These are phyloP conservation scores for Nyctanthes arbortristis DNA, from an alignment of 257 asterid genomes.

Conservation along the genomic window DNA sequence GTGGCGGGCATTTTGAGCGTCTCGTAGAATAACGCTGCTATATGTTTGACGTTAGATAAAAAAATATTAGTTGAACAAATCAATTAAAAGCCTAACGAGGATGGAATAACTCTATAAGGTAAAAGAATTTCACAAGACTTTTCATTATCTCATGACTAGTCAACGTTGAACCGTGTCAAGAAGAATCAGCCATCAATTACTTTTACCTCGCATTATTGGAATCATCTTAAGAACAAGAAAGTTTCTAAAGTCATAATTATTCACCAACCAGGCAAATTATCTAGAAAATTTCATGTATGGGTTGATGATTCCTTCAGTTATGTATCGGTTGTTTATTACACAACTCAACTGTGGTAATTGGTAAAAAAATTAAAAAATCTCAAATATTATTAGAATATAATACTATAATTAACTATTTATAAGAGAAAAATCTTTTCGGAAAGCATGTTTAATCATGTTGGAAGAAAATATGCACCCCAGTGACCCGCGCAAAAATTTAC, in stretches of 20 bases:
- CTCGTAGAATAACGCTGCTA: too few species aligned
- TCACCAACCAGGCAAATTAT: conserved; percentile 19
- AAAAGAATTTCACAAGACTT: too few species aligned
- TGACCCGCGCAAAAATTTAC: neutral
- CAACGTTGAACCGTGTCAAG: neutral
- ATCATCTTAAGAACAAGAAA: conserved; percentile 1
- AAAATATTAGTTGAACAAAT: too few species aligned
- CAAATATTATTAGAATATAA: conserved; percentile 15
- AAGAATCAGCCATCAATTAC: neutral
- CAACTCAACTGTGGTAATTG: too few species aligned
- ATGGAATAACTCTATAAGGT: too few species aligned
- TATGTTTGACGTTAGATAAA: too few species aligned
- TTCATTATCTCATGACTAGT: neutral
- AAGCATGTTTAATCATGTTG: conserved; percentile 22
- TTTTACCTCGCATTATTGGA: neutral
- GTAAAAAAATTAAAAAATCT: too few species aligned
- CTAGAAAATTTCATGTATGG: too few species aligned
- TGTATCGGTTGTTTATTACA: too few species aligned
- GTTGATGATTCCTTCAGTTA: too few species aligned
- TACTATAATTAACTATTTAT: conserved; percentile 25
- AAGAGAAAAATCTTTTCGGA: neutral
- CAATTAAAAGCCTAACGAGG: too few species aligned
- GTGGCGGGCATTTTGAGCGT: too few species aligned
- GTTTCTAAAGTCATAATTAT: neutral
- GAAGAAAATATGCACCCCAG: conserved; percentile 24